Base-by-base conservation (phyloP, 306 rosid species). In the Fragaria ananassa region DNA sequence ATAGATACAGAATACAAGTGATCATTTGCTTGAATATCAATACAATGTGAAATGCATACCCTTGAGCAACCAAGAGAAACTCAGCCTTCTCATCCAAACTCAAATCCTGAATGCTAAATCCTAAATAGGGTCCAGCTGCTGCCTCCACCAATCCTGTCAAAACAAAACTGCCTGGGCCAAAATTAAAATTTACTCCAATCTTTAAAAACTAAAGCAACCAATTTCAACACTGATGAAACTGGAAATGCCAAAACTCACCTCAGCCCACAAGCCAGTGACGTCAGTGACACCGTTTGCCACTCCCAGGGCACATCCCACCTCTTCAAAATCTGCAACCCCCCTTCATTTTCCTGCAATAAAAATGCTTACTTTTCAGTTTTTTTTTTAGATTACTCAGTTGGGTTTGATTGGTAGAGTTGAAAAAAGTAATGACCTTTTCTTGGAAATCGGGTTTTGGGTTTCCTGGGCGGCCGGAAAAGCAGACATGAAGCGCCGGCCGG, bases 281-380 rank as follows among this genome's bases (percentile, higher is more conserved):
- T 89, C 70, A 96, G 77, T 27, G 99, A 87, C 82, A 84, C 91
- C 10, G 93, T 90, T 88, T 89, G 98, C 99, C 99, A 96, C 76
- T 83, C 90, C 99, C 99, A 96, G 64, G 99, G 99, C 63, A 92
- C 98, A 47, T 91, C 93, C 98, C 99, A 96, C 68, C 92, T 89
- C 86, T 85, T 87, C 81, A 91, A 87, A 87, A 95, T 80, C 57
- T 85, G 91, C 96, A 88, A 90, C 4, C 78, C 83, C 72, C 6
- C 78, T 71, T 81, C 88, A 73, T 72, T 71, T 76, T 85, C 96
- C 97, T 95, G 91, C 68, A 81, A 80, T 62, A 37, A 37, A 54
- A 21, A 39, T 21, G 23, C 4, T 23, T 25, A 19, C 60, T 46
- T 61, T 51, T 42, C 21, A 6, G 54, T 9, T 13, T 42, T 6